phyloP scores from a whole-genome alignment of 1,284 basidiomycete genomes.

The Mycosarcoma maydis region DNA sequence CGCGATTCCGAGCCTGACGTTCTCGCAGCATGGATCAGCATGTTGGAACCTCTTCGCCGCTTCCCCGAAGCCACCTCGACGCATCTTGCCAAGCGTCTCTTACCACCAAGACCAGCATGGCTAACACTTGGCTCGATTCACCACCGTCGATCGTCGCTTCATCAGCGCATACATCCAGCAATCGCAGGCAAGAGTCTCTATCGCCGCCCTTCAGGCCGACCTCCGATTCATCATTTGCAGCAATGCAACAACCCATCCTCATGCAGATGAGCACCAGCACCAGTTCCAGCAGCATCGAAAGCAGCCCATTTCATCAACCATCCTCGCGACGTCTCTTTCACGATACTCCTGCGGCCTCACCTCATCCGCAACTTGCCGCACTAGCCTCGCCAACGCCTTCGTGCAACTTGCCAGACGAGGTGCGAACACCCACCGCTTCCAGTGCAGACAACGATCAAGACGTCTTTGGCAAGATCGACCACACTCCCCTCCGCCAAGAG shows the following conservation, averaged over 20 bases:
- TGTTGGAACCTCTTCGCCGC: not conserved
- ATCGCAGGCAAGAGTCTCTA: slow-evolving; percentile 1
- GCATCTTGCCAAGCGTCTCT: slow-evolving; percentile 2
- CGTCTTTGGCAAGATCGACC: slow-evolving; percentile 43
- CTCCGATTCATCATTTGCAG: not conserved
- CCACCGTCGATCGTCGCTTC: slow-evolving; percentile 17
- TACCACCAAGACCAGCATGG: slow-evolving; percentile 1
- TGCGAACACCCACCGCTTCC: slow-evolving; percentile 18
- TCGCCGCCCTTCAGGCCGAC: slow-evolving; percentile 7
- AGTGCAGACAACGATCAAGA: slow-evolving; percentile 10
- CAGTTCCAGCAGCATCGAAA: slow-evolving; percentile 29
- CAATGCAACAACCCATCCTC: slow-evolving; percentile 17
- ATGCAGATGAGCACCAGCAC: slow-evolving; percentile 22
- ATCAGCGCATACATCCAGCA: slow-evolving; percentile 4
- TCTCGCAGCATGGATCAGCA: not conserved
- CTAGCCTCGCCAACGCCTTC: slow-evolving; percentile 20
- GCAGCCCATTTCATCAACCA: slow-evolving; percentile 16
- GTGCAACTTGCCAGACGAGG: slow-evolving; percentile 2
- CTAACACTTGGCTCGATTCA: slow-evolving; percentile 13
- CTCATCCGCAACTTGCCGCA: not conserved
- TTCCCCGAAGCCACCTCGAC: not conserved
- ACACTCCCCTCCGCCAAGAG: slow-evolving; percentile 35
- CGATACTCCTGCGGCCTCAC: slow-evolving; percentile 21
- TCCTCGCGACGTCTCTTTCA: slow-evolving; percentile 39
- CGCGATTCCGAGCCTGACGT: not conserved